Evolutionary conservation across 2,329 filamentous ascomycete genomes (phyloP), one percentile per base, ranked within the genome.

Genomic region (Zelopaecilomyces penicillatus): DNA sequence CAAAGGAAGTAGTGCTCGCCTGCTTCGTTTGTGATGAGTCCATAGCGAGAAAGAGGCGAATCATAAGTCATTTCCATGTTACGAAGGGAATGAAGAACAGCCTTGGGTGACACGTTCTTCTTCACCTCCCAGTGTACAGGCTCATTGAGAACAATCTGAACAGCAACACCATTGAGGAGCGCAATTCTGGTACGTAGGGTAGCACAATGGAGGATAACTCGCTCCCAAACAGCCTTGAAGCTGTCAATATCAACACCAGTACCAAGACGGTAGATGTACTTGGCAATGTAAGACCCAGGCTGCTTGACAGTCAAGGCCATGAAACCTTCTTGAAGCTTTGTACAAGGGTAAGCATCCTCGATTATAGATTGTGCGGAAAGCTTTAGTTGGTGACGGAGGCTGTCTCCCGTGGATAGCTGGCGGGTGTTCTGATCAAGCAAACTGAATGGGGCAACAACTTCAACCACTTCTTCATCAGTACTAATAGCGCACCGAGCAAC

Each of bases 111-210:
- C n/a, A n/a, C n/a, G n/a, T n/a, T n/a, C n/a, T n/a, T n/a, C n/a
- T n/a, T n/a, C n/a, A n/a, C n/a, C n/a, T n/a, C n/a, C n/a, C n/a
- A n/a, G n/a, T n/a, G n/a, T n/a, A n/a, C n/a, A n/a, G n/a, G n/a
- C n/a, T n/a, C n/a, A n/a, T n/a, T n/a, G n/a, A n/a, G n/a, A n/a
- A n/a, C n/a, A n/a, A n/a, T n/a, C n/a, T n/a, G n/a, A n/a, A n/a
- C n/a, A n/a, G 70, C 69, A 5, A 58, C 53, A 1, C 56, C 54
- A 1, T 63, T 55, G 4, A 67, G 58, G 12, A 73, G 68, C 0
- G 73, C 61, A 39, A 76, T 68, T 33, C 70, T 63, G 0, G 71
- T 70, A 4, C 72, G 63, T 8, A 74, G 55, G 32, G 73, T 70
- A 1, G 52, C 39, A 2, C 36, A 37, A 3, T 29, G 4, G 1